Evolutionary conservation across 1,284 basidiomycete genomes (phyloP).

Genomic region (Apiotrichum akiyoshidainum): DNA sequence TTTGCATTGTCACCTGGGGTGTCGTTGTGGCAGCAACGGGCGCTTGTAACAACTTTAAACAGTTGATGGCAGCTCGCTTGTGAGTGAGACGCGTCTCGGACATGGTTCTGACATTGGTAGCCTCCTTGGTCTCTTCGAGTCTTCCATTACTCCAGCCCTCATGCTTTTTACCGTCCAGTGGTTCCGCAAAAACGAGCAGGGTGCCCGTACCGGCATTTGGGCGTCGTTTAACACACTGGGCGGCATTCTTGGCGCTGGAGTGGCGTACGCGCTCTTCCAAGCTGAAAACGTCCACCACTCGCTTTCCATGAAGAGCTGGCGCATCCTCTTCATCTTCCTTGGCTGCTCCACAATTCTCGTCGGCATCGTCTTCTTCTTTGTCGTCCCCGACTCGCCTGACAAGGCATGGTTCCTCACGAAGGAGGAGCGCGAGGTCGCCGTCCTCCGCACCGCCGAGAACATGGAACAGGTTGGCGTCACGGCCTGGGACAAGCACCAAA

Average conservation of each 20-base stretch:
- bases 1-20: constrained; percentile 27
- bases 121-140: constrained; percentile 19
- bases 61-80: constrained; percentile 59
- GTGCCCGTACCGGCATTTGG: constrained; percentile 20
- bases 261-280: constrained; percentile 20
- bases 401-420: constrained; percentile 30
- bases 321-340: constrained; percentile 27
- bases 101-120: not conserved
- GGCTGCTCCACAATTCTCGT: constrained; percentile 21
- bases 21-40: not conserved
- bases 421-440: constrained; percentile 30
- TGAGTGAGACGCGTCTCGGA: not conserved
- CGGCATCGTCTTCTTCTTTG: constrained; percentile 24
- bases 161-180: constrained; percentile 25
- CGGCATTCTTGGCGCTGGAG: constrained; percentile 21
- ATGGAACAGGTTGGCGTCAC: constrained; percentile 32
- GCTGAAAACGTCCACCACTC: too few species aligned
- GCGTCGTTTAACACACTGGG: constrained; percentile 21
- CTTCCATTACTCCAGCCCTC: constrained; percentile 15
- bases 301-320: constrained; percentile 17
- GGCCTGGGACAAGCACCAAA: constrained; percentile 28
- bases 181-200: constrained; percentile 21
- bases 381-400: constrained; percentile 32
- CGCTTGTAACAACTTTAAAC: constrained; percentile 57
- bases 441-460: constrained; percentile 25